Conservation (phyloP, 2,329 filamentous ascomycete genomes). For the Botrytis pseudocinerea region DNA sequence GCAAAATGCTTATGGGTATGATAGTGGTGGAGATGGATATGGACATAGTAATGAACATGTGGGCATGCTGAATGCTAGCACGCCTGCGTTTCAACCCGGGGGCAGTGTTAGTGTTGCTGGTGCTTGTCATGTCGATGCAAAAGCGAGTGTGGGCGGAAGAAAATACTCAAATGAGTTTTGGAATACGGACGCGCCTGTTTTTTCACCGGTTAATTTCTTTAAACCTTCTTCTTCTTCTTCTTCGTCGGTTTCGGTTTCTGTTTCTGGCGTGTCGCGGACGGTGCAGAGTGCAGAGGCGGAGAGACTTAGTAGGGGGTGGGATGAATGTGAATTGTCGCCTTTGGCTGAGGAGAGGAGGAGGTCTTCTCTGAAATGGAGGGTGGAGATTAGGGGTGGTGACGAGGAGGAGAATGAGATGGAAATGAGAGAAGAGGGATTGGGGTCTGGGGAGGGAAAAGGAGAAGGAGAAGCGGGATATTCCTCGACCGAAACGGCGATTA, state of each 20-base stretch:
- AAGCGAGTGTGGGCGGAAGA: not conserved
- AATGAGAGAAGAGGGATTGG: not conserved
- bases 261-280: not conserved
- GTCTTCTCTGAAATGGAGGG: not conserved
- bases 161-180: conserved; percentile 1
- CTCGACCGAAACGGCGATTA: not conserved
- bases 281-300: not conserved
- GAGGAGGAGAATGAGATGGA: not conserved
- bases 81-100: not conserved
- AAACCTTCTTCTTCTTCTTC: not conserved
- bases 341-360: not conserved
- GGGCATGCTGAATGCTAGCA: not conserved
- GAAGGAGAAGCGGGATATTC: not conserved
- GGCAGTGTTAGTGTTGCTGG: not conserved
- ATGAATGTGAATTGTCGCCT: conserved; percentile 5
- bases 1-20: not conserved
- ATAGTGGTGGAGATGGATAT: not conserved
- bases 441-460: not conserved
- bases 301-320: not conserved
- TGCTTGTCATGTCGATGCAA: not conserved
- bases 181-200: not conserved
- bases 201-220: not conserved
- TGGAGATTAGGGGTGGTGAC: not conserved
- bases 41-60: not conserved
- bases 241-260: too few relatives aligned